Conservation (phyloP, 2,329 filamentous ascomycete genomes). For the Lecanicillium sp. region DNA sequence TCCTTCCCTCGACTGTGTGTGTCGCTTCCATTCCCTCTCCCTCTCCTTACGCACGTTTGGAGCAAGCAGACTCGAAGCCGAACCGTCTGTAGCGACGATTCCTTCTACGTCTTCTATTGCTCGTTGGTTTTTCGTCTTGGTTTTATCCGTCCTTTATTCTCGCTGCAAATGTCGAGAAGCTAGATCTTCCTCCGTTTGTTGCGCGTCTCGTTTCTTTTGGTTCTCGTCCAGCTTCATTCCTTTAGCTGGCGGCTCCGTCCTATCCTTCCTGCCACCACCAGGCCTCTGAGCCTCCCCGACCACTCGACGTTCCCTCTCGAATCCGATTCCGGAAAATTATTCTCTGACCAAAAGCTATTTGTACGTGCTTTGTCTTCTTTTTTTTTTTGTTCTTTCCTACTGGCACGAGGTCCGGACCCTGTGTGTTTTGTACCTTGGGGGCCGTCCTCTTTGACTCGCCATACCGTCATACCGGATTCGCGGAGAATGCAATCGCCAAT, state of each 20-base stretch:
- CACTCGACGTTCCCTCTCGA: slow-evolving; percentile 9
- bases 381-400: background rate
- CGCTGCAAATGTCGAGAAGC: background rate
- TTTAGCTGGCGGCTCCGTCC: slow-evolving; percentile 29
- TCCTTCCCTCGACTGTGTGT: no score
- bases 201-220: slow-evolving; percentile 18
- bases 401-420: background rate
- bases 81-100: no score
- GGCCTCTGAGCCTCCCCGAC: slow-evolving; percentile 3
- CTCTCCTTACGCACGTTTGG: no score
- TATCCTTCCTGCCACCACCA: slow-evolving; percentile 20
- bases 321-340: background rate
- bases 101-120: no score
- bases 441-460: no score
- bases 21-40: no score
- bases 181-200: slow-evolving; percentile 14
- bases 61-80: no score
- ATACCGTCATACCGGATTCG: slow-evolving; percentile 3
- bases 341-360: no score
- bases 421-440: no score
- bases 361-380: no score
- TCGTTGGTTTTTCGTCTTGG: slow-evolving; percentile 7
- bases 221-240: slow-evolving; percentile 22
- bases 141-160: slow-evolving; percentile 12
- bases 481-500: slow-evolving; percentile 6